These are phyloP conservation scores for Cyclostephanos tholiformis DNA, from an alignment of 108 stramenopile genomes.

Conservation along the genomic window DNA sequence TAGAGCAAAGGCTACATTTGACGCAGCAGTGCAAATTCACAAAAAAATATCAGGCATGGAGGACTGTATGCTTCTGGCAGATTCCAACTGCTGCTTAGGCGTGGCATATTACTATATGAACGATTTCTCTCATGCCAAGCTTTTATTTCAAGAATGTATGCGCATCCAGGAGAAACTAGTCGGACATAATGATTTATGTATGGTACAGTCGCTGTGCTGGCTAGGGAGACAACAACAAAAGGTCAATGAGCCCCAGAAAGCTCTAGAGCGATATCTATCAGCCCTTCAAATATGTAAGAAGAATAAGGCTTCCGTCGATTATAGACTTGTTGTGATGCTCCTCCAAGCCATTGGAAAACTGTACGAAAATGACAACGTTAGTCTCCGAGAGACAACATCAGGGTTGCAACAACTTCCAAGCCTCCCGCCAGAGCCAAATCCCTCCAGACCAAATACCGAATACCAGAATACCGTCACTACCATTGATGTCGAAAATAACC, in stretches of 20 bases:
- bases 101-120: conserved; percentile 39
- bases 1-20: conserved; percentile 49
- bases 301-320: conserved; percentile 36
- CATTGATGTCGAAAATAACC: conserved; percentile 53
- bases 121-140: conserved; percentile 40
- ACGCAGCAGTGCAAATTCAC: conserved; percentile 38
- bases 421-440: neutral
- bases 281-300: conserved; percentile 47
- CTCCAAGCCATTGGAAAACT: conserved; percentile 39
- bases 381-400: conserved; percentile 9
- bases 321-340: conserved; percentile 42
- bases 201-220: conserved; percentile 44
- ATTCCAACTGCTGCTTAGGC: conserved; percentile 47
- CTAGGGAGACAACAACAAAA: conserved; percentile 44
- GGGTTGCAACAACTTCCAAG: neutral
- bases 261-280: conserved; percentile 41
- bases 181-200: conserved; percentile 22
- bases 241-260: conserved; percentile 30
- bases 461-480: neutral
- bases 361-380: conserved; percentile 45
- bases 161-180: conserved; percentile 33
- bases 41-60: conserved; percentile 21
- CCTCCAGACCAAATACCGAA: neutral
- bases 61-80: conserved; percentile 35
- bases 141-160: conserved; percentile 46